Base-by-base conservation (phyloP, 2,329 filamentous ascomycete species). In the Trichoderma sp. region DNA sequence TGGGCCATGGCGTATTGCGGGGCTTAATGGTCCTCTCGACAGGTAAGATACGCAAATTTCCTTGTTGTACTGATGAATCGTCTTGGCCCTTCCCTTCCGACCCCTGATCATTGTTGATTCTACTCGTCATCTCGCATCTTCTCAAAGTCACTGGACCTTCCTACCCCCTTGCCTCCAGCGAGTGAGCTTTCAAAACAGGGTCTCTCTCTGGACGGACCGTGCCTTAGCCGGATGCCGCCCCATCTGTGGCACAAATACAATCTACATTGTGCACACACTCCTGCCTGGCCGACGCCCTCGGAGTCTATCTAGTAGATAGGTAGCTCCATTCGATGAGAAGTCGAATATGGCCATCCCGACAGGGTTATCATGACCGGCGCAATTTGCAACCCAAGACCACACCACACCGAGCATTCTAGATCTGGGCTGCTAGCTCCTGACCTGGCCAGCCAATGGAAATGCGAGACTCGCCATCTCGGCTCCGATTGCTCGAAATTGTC, bases 11-110 rank as follows among this genome's bases (percentile, higher is more conserved):
- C 90, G 86, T 85, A 84, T 97, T 78, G 95, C 93, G 82, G 89
- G 90, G 80, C 90, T 93, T 33, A 90, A 97, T 83, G 92, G 95
- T 78, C 89, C 92, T 83, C 87, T 98, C 85, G 96, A 98, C 87
- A 97, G 95, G 96, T 98, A 91, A 93, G 94, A 63, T 67, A 66
- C 21, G 45, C 72, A 71, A 74, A 62, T 75, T 76, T 59, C 53
- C 69, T 68, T 62, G 27, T 62, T 50, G 31, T 38, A 59, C 65
- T 33, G 59, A 33, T 41, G 41, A 50, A 53, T 53, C 50, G 60
- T 38, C 69, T 64, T 50, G 65, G 45, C 78, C 66, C 65, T 56
- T 71, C 77, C 77, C 53, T 38, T 56, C 50, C 68, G 71, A 35
- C 78, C 77, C 79, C 67, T 82, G 79, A 81, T 85, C 83, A 83